phyloP scores from a whole-genome alignment of 2,329 filamentous ascomycete genomes.

The Calonectria naviculata region DNA sequence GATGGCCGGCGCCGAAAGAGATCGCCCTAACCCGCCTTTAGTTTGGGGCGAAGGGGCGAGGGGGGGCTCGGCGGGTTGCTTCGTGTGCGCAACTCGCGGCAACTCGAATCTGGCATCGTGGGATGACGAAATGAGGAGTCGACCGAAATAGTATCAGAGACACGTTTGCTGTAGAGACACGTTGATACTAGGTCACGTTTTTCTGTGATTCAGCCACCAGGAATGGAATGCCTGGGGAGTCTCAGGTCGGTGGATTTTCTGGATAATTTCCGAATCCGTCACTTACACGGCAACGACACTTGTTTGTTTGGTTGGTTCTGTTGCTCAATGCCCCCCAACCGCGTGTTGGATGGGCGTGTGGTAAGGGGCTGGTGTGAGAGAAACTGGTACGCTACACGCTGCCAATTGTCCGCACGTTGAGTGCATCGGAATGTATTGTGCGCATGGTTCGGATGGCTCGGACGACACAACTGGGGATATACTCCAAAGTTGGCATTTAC shows the following conservation, averaged over 20 bases:
- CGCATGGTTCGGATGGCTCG: too few species aligned
- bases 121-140: background rate
- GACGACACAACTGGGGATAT: too few species aligned
- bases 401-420: too few species aligned
- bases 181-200: background rate
- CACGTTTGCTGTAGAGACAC: background rate
- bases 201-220: background rate
- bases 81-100: background rate
- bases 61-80: background rate
- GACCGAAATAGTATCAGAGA: constrained; percentile 3
- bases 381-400: too few species aligned
- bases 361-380: background rate
- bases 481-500: too few species aligned
- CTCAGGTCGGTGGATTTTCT: background rate
- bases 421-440: too few species aligned
- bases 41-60: background rate
- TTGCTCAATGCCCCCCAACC: background rate
- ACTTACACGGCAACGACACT: background rate
- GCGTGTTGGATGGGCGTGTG: background rate
- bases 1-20: background rate
- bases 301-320: background rate
- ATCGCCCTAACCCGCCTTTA: background rate
- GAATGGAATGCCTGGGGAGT: background rate
- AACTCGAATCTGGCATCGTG: background rate
- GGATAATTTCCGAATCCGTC: background rate